Conservation (phyloP, 2,329 filamentous ascomycete genomes). For the Ascochyta fabae region DNA sequence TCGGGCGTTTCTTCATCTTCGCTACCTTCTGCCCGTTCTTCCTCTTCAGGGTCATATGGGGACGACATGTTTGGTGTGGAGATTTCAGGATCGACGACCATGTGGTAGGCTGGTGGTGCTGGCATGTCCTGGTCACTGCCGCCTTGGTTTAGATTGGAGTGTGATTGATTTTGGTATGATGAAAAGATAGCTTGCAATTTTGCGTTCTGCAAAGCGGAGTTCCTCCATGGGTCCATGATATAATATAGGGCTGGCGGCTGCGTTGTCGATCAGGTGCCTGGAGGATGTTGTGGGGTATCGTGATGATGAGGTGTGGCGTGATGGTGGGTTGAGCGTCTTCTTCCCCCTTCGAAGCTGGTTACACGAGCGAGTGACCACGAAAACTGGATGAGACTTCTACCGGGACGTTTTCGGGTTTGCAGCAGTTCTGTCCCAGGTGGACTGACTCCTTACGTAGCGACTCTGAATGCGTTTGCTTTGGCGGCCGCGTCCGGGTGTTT, state of each 20-base stretch:
- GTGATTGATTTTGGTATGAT: constrained; percentile 7
- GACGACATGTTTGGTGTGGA: constrained; percentile 28
- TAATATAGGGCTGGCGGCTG: constrained; percentile 6
- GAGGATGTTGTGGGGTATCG: constrained; percentile 22
- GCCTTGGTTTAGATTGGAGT: constrained; percentile 4
- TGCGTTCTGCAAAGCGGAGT: constrained; percentile 27
- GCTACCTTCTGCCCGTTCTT: constrained; percentile 23
- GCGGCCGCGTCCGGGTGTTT: constrained; percentile 6
- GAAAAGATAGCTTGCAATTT: constrained; percentile 25
- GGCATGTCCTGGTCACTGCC: constrained; percentile 20
- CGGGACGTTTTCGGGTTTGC: constrained; percentile 20
- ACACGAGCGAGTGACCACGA: constrained; percentile 30
- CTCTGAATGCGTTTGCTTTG: not conserved
- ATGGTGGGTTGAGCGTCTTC: constrained; percentile 35
- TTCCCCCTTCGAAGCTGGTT: constrained; percentile 16
- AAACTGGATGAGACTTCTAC: constrained; percentile 29
- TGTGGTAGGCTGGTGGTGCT: constrained; percentile 41
- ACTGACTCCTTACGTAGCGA: constrained; percentile 7
- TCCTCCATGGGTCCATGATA: constrained; percentile 32
- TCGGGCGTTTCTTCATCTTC: constrained; percentile 36
- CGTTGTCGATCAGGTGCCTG: constrained; percentile 16
- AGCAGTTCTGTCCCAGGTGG: constrained; percentile 1
- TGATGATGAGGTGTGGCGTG: constrained; percentile 38
- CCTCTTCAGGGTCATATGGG: constrained; percentile 28
- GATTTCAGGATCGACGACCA: constrained; percentile 31